Base-by-base conservation (phyloP, 139 green algal genomes). In the Ostreobium quekettii region DNA sequence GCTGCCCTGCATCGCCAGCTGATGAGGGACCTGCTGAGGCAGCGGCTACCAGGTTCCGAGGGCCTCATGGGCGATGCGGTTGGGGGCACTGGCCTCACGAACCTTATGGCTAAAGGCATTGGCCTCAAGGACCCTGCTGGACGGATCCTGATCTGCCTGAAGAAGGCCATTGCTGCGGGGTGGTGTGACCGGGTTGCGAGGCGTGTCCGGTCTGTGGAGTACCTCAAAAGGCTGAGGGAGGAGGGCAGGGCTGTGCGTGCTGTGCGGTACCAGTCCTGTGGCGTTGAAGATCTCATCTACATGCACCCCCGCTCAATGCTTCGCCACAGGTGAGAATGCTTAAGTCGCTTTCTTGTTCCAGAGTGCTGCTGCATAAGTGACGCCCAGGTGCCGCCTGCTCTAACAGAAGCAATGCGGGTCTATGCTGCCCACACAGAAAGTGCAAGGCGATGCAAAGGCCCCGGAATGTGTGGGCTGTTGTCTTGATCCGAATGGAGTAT, bases 161-260 rank as follows among this genome's bases (percentile, higher is more conserved):
- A 83, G 35, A 73, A 77, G 2, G 85, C 83, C 7, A 42, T 96
- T 30, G 84, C 82, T 11, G 84, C 85, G 7, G 93, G 93, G 0
- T 98, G 93, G 93, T 86, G 84, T 2, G 93, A 98, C 66, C 62
- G 66, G 56, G 73, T 93, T 46, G 71, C 78, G 1, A 46, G 78
- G 29, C 58, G 83, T 35, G 75, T 85, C 26, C 74, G 74, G 3
- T 75, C 68, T 0, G 28, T 67, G 1, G 86, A 86, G 69, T 73
- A 87, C 56, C 24, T 88, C 8, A 36, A 67, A 4, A 36, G 70
- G 59, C 39, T 78, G 29, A 49, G 8, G 3, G 26, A 24, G 32
- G 59, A 63, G 59, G 32, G 8, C 39, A 39, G 58, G 32, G 46
- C 26, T 24, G 35, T 66, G 6, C 64, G 36, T 33, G 87, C 88